These are phyloP conservation scores for Peronosclerospora sorghi DNA, from an alignment of 352 stramenopile genomes.

Conservation along the genomic window DNA sequence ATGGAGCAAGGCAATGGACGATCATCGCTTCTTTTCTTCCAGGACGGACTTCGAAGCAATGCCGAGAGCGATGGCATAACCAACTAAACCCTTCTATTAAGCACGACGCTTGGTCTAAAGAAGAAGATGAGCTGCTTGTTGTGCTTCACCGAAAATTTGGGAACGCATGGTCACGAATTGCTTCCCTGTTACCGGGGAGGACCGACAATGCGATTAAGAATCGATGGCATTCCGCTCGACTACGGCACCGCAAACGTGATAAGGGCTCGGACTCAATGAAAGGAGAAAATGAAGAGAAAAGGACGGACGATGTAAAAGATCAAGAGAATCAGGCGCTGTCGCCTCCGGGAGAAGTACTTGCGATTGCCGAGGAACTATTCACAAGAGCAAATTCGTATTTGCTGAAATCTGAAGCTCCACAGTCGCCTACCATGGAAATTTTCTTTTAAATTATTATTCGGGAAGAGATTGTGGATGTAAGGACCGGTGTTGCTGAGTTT, in stretches of 20 bases:
- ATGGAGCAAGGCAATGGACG: conserved; percentile 40
- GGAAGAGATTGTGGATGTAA: neutral
- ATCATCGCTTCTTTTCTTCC: conserved; percentile 47
- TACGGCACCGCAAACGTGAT: neutral
- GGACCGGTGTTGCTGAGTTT: too few species aligned
- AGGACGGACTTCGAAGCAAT: conserved; percentile 60
- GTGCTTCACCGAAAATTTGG: conserved; percentile 20
- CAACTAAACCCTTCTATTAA: conserved; percentile 35
- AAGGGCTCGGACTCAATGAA: neutral
- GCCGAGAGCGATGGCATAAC: conserved; percentile 39
- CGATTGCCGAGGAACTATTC: neutral
- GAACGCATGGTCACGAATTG: conserved; percentile 42
- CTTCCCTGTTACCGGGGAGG: conserved; percentile 27
- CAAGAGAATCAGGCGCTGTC: neutral
- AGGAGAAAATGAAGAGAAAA: neutral
- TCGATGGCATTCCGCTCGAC: conserved; percentile 26
- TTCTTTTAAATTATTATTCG: neutral
- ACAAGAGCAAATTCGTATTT: neutral
- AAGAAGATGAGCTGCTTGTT: conserved; percentile 29
- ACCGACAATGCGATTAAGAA: conserved; percentile 52
- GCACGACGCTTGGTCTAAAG: conserved; percentile 18
- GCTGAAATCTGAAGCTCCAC: neutral
- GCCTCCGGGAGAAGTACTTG: neutral
- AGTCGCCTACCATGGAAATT: neutral
- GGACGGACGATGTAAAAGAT: neutral